Percentiles rank a stretch among this genome's conserved stretches.
These are phyloP conservation scores for Diplodia intermedia DNA, from an alignment of 2,329 filamentous ascomycete genomes.

Conservation along the genomic window DNA sequence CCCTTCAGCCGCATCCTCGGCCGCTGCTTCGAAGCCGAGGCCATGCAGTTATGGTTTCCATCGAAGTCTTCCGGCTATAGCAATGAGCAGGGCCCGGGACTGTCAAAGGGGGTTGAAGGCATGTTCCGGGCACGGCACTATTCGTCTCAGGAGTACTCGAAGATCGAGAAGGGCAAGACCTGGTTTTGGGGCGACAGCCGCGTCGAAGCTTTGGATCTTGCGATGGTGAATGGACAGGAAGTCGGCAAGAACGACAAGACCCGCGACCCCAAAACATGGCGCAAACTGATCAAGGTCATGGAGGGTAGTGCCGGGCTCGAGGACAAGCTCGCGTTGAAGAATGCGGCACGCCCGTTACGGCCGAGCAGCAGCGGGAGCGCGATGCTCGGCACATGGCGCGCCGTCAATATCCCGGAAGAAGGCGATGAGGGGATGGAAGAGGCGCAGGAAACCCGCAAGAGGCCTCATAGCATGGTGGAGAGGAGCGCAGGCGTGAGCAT, in stretches of 20 bases:
- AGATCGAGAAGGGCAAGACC: constrained; percentile 45
- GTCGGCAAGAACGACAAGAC: constrained; percentile 55
- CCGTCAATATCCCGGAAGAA: constrained; percentile 14
- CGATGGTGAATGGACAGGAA: constrained; percentile 61
- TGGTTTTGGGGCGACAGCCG: constrained; percentile 67
- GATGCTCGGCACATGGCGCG: constrained; percentile 9
- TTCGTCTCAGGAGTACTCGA: constrained; percentile 52
- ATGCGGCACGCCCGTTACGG: constrained; percentile 15
- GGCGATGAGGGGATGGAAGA: not conserved
- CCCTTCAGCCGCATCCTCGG: constrained; percentile 62
- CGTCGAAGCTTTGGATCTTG: constrained; percentile 62
- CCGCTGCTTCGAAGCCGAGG: constrained; percentile 60
- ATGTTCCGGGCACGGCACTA: constrained; percentile 57
- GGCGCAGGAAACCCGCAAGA: constrained; percentile 4
- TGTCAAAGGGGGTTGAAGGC: constrained; percentile 52
- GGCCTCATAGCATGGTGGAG: not conserved
- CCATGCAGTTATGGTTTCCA: constrained; percentile 54
- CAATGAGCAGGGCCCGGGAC: not conserved
- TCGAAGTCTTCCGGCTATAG: constrained; percentile 36
- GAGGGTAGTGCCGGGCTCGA: constrained; percentile 43
- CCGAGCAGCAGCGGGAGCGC: constrained; percentile 8
- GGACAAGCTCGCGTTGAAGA: constrained; percentile 31
- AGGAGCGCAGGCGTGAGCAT: not conserved
- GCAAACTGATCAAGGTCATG: constrained; percentile 54
- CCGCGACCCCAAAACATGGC: constrained; percentile 56